Percentiles rank a stretch among this genome's conserved stretches.
These are phyloP conservation scores for Domatiomyces globalis DNA, from an alignment of 2,329 filamentous ascomycete species.

Conservation along the genomic window DNA sequence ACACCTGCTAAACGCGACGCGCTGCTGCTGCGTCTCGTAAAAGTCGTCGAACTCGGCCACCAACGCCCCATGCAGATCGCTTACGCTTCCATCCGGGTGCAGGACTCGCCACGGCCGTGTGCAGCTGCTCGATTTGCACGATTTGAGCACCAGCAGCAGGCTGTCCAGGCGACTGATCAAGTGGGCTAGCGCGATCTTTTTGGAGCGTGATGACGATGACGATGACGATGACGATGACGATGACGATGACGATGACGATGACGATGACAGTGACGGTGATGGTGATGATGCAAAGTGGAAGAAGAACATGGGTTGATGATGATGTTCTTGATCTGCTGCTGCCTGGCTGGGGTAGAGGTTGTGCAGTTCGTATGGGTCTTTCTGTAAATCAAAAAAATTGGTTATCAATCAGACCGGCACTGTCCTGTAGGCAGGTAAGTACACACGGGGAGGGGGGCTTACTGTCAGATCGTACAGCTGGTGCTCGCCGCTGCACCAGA, in stretches of 20 bases:
- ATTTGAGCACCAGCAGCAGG: constrained; percentile 26
- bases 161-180: constrained; percentile 22
- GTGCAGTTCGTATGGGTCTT: constrained; percentile 24
- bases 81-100: constrained; percentile 21
- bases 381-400: constrained; percentile 11
- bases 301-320: neutral
- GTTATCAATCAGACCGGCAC: too few species aligned
- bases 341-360: constrained; percentile 17
- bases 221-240: neutral
- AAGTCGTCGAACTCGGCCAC: constrained; percentile 21
- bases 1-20: constrained; percentile 24
- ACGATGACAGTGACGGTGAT: neutral
- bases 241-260: neutral
- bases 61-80: constrained; percentile 22
- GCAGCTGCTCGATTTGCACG: constrained; percentile 25
- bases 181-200: constrained; percentile 11
- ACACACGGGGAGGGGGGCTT: constrained; percentile 3
- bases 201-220: neutral
- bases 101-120: constrained; percentile 25
- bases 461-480: constrained; percentile 29
- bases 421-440: neutral
- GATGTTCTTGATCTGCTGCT: too few species aligned
- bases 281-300: neutral
- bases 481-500: constrained; percentile 29
- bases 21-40: constrained; percentile 20